Conservation (phyloP, 1,139 yeast species). For the Suhomyces chickasaworum region DNA sequence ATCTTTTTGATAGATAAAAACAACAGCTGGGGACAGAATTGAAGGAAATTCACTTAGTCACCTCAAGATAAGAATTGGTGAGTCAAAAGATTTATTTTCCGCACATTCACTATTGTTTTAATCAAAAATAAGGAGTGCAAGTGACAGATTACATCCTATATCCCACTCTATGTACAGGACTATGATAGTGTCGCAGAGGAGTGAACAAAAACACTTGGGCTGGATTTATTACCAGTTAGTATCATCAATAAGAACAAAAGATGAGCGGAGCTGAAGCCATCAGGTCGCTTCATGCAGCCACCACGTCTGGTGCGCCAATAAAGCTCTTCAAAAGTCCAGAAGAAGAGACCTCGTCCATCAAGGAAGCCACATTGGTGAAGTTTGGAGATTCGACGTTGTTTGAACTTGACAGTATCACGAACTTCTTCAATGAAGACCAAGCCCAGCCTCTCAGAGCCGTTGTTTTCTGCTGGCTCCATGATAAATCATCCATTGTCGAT, state of each 20-base stretch:
- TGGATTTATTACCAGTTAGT: background rate
- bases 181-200: constrained; percentile 4
- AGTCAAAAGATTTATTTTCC: background rate
- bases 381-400: constrained; percentile 29
- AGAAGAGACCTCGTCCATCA: constrained; percentile 27
- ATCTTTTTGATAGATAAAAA: too few species aligned
- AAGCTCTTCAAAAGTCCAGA: constrained; percentile 25
- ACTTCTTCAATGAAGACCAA: constrained; percentile 56
- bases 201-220: constrained; percentile 1
- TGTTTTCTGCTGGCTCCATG: constrained; percentile 78
- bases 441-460: constrained; percentile 61
- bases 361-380: constrained; percentile 39
- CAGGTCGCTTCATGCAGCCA: constrained; percentile 22
- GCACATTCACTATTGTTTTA: background rate
- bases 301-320: constrained; percentile 28
- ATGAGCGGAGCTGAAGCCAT: constrained; percentile 18
- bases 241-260: constrained; percentile 4
- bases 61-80: background rate
- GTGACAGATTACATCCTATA: background rate
- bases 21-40: background rate
- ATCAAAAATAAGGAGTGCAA: background rate
- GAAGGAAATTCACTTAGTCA: background rate
- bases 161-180: constrained; percentile 7
- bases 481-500: constrained; percentile 77
- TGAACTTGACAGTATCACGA: constrained; percentile 51